Evolutionary conservation across 2,329 filamentous ascomycete genomes (phyloP).

Genomic region (Cadophora sp.): DNA sequence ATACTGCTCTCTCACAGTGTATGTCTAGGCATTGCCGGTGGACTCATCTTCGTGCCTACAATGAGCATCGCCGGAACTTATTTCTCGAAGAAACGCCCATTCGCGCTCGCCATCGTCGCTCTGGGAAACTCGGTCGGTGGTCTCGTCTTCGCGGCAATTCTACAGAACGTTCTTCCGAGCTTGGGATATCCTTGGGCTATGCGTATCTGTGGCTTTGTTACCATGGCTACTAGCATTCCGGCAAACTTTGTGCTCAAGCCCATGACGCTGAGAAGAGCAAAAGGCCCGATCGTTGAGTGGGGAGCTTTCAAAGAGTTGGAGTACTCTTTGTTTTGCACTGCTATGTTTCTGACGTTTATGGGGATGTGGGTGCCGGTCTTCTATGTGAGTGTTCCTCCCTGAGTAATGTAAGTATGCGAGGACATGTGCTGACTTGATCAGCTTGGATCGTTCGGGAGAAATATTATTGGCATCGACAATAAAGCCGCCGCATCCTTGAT

Average conservation of each 20-base stretch:
- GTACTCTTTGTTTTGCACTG: conserved; percentile 52
- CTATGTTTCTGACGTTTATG: conserved; percentile 43
- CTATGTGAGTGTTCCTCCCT: conserved; percentile 28
- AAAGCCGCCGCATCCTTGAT: conserved; percentile 55
- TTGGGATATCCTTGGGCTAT: conserved; percentile 54
- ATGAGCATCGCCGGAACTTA: conserved; percentile 64
- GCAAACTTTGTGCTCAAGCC: conserved; percentile 48
- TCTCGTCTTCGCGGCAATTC: conserved; percentile 66
- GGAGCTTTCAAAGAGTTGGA: conserved; percentile 51
- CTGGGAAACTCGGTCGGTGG: conserved; percentile 68
- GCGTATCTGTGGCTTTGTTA: conserved; percentile 54
- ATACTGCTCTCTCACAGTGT: conserved; percentile 54
- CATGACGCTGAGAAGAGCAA: conserved; percentile 48
- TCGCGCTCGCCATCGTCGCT: conserved; percentile 47
- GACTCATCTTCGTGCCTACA: conserved; percentile 52
- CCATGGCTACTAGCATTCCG: conserved; percentile 46
- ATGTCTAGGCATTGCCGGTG: conserved; percentile 54
- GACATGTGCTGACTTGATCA: conserved; percentile 12
- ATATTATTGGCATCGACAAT: conserved; percentile 46
- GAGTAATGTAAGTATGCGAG: background rate
- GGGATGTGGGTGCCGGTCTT: conserved; percentile 33
- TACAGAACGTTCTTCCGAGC: conserved; percentile 48
- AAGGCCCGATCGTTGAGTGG: conserved; percentile 51
- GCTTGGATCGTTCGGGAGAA: conserved; percentile 48
- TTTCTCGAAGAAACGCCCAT: conserved; percentile 46